Evolutionary conservation across 495 filamentous ascomycete species (phyloP).

Genomic region (Talaromyces ruber): DNA sequence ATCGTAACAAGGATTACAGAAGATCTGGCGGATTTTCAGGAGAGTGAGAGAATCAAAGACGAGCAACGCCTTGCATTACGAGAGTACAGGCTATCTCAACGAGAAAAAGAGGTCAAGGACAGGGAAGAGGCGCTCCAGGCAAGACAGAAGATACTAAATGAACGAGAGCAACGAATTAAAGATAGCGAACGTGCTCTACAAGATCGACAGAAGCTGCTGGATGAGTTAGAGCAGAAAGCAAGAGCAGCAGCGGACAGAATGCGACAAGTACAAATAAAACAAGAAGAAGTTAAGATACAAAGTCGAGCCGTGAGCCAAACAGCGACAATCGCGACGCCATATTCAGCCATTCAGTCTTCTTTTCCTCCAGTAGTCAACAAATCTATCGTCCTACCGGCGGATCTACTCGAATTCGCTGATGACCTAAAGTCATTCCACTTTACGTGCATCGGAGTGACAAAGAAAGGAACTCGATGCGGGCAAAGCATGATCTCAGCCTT

Average conservation of each 20-base stretch:
- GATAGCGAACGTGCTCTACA: background rate
- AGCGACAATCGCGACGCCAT: background rate
- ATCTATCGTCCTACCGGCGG: background rate
- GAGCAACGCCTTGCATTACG: background rate
- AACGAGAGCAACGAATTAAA: background rate
- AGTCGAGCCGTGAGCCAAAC: background rate
- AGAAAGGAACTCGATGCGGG: slow-evolving; percentile 3
- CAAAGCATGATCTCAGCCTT: slow-evolving; percentile 3
- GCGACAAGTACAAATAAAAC: background rate
- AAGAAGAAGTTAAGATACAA: slow-evolving; percentile 2
- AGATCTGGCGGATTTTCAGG: background rate
- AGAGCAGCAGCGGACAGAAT: background rate
- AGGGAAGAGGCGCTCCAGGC: slow-evolving; percentile 1
- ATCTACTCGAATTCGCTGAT: background rate
- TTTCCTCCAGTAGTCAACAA: background rate
- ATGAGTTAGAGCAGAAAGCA: background rate
- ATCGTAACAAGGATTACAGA: background rate
- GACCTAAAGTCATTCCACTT: background rate
- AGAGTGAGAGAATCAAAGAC: background rate
- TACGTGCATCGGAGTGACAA: slow-evolving; percentile 6
- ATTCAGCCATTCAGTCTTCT: background rate
- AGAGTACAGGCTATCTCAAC: background rate
- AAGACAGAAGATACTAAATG: background rate
- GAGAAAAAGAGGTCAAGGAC: background rate
- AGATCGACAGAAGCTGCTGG: background rate